phyloP scores from a whole-genome alignment of 768 basidiomycete species.

The Trametes gibbosa region DNA sequence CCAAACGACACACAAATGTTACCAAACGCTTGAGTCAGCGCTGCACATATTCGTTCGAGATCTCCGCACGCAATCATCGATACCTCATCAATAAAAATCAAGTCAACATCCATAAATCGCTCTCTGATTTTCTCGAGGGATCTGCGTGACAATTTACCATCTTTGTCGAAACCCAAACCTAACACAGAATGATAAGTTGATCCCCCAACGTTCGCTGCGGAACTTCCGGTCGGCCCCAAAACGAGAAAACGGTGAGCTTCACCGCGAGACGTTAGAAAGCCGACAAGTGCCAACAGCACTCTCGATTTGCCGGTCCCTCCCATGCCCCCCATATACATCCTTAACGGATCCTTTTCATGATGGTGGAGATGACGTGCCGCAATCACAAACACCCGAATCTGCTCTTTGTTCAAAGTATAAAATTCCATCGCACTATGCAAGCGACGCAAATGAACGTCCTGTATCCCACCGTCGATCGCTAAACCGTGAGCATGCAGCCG shows the following conservation, averaged over 20 bases:
- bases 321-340: constrained; percentile 26
- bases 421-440: background rate
- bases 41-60: constrained; percentile 28
- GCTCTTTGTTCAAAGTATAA: background rate
- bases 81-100: constrained; percentile 44
- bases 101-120: constrained; percentile 30
- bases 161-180: background rate
- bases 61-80: constrained; percentile 39
- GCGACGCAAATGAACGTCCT: background rate
- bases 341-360: constrained; percentile 7
- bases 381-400: background rate
- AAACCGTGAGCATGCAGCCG: background rate
- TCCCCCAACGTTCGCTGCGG: constrained; percentile 19
- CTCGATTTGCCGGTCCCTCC: constrained; percentile 25
- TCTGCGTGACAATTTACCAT: background rate
- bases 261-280: constrained; percentile 5
- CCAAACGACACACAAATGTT: constrained; percentile 31
- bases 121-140: background rate
- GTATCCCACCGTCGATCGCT: background rate
- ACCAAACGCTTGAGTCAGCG: constrained; percentile 21
- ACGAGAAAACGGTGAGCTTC: constrained; percentile 15
- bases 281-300: constrained; percentile 20
- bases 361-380: background rate
- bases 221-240: constrained; percentile 25
- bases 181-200: constrained; percentile 26